Percentiles rank a stretch among this genome's conserved stretches.
Evolutionary conservation across 352 stramenopile genomes (phyloP).

Genomic region (Phytophthora podocarpi): DNA sequence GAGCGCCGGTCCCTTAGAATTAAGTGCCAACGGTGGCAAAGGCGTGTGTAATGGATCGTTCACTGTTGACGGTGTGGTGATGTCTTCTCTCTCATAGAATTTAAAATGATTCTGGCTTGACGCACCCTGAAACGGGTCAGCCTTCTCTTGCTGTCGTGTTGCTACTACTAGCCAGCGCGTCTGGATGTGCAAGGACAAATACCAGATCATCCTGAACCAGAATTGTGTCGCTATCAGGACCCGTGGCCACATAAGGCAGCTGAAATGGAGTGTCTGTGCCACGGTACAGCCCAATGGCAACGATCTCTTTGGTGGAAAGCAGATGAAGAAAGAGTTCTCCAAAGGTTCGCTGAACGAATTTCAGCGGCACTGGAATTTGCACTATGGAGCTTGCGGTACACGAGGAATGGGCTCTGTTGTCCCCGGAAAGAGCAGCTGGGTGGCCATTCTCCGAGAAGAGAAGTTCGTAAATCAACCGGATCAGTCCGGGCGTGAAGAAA

Average conservation of each 20-base stretch:
- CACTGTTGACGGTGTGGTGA: not conserved
- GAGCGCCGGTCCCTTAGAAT: not conserved
- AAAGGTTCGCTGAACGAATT: slow-evolving; percentile 53
- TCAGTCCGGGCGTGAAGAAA: slow-evolving; percentile 66
- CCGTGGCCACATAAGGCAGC: slow-evolving; percentile 63
- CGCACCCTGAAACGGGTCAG: not conserved
- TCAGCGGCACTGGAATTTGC: slow-evolving; percentile 52
- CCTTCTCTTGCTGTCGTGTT: slow-evolving; percentile 10
- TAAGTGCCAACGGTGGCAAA: slow-evolving; percentile 12
- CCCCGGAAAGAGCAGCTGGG: slow-evolving; percentile 19
- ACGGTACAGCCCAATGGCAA: slow-evolving; percentile 62
- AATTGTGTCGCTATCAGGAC: slow-evolving; percentile 47
- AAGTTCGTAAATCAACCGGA: slow-evolving; percentile 68
- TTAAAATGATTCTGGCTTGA: slow-evolving; percentile 20
- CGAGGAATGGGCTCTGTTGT: not conserved
- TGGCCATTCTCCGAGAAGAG: slow-evolving; percentile 64
- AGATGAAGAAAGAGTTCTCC: slow-evolving; percentile 61
- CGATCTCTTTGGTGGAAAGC: slow-evolving; percentile 44
- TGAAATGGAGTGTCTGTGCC: slow-evolving; percentile 38
- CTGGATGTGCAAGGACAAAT: slow-evolving; percentile 62
- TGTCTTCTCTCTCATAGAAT: slow-evolving; percentile 1
- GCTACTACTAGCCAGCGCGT: slow-evolving; percentile 18
- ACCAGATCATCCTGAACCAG: slow-evolving; percentile 58
- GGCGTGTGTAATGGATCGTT: not conserved
- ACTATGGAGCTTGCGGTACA: slow-evolving; percentile 51